These are phyloP conservation scores for Solanum piurae DNA, from an alignment of 257 asterid genomes.

Conservation along the genomic window DNA sequence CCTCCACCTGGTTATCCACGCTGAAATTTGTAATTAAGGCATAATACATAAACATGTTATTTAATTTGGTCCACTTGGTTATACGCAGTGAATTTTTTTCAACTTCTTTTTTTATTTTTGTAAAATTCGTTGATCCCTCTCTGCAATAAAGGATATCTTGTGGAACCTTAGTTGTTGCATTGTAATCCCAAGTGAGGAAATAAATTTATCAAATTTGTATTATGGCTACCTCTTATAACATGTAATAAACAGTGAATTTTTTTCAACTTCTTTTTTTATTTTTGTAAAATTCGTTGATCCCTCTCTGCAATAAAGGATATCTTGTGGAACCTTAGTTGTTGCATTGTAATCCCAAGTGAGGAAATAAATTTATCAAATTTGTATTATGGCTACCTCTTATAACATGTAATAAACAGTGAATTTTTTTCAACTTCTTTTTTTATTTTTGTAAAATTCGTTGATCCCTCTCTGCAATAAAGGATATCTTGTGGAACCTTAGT, in stretches of 20 bases:
- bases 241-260: too few relatives aligned
- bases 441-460: too few relatives aligned
- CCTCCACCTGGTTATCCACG: constrained; percentile 1
- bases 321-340: background rate
- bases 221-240: background rate
- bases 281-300: background rate
- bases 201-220: background rate
- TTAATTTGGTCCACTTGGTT: too few relatives aligned
- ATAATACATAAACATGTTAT: too few relatives aligned
- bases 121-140: background rate
- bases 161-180: background rate
- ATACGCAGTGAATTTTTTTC: too few relatives aligned
- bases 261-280: too few relatives aligned
- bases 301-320: background rate
- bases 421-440: too few relatives aligned
- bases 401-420: too few relatives aligned
- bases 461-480: too few relatives aligned
- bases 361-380: background rate
- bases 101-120: background rate
- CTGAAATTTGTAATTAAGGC: background rate
- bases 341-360: background rate
- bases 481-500: too few relatives aligned
- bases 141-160: background rate
- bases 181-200: background rate
- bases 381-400: background rate